Evolutionary conservation across 495 filamentous ascomycete genomes (phyloP).

Genomic region (Lepidopterella palustris): DNA sequence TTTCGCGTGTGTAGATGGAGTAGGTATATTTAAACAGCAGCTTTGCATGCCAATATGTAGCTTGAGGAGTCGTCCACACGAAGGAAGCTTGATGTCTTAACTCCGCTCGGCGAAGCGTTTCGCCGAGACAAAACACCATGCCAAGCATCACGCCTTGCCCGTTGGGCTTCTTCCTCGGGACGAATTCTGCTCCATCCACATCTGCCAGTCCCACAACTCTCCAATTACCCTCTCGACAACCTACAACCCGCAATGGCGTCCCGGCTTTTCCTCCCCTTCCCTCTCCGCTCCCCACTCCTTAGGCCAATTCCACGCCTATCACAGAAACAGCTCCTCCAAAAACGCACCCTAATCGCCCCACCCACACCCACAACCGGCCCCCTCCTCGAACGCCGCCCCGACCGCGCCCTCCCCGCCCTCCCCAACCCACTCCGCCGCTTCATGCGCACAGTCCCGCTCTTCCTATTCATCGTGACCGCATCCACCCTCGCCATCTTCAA

Average conservation of each 20-base stretch:
- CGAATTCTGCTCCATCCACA: too few species aligned
- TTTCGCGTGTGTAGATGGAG: background rate
- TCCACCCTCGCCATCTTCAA: slow-evolving; percentile 88
- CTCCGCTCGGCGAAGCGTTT: background rate
- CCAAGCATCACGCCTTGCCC: too few species aligned
- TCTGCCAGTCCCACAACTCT: background rate
- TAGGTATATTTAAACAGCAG: too few species aligned
- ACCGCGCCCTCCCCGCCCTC: slow-evolving; percentile 64
- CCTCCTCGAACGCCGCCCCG: slow-evolving; percentile 69
- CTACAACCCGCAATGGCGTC: background rate
- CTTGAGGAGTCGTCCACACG: too few species aligned
- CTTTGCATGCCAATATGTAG: too few species aligned
- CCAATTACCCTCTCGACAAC: background rate
- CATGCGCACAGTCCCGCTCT: slow-evolving; percentile 52
- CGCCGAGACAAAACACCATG: background rate
- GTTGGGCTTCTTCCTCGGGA: too few species aligned
- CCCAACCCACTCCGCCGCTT: slow-evolving; percentile 36
- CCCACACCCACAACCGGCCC: slow-evolving; percentile 48
- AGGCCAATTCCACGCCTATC: background rate
- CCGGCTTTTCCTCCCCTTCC: background rate
- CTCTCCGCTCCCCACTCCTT: background rate
- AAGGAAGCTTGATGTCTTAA: too few species aligned
- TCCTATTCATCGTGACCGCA: slow-evolving; percentile 51
- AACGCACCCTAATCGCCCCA: slow-evolving; percentile 31
- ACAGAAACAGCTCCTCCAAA: background rate